Conservation (phyloP, 1,284 basidiomycete genomes). For the Cutaneotrichosporon sp. region DNA sequence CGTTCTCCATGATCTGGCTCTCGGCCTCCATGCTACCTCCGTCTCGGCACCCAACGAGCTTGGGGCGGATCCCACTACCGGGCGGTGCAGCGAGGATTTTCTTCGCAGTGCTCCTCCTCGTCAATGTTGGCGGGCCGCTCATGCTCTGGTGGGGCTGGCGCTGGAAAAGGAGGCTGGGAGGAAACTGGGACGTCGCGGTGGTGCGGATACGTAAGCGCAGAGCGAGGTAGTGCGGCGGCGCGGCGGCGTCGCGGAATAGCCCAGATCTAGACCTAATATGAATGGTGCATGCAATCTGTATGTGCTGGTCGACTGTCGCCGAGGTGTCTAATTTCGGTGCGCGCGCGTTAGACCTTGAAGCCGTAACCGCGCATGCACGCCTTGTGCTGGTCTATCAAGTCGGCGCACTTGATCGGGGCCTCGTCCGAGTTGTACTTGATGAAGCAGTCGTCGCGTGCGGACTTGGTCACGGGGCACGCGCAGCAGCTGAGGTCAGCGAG, state of each 20-base stretch:
- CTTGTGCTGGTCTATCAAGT: slow-evolving; percentile 71
- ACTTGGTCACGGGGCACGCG: slow-evolving; percentile 91
- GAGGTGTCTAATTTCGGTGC: background rate
- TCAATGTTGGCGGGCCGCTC: slow-evolving; percentile 37
- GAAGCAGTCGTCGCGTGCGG: slow-evolving; percentile 87
- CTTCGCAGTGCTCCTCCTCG: slow-evolving; percentile 21
- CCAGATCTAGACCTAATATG: slow-evolving; percentile 3
- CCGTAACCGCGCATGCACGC: slow-evolving; percentile 85
- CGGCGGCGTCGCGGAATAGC: no score
- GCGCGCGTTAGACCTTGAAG: slow-evolving; percentile 64
- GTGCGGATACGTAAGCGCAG: slow-evolving; percentile 28
- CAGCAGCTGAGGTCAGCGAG: slow-evolving; percentile 62
- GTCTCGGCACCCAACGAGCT: background rate
- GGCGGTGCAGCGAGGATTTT: slow-evolving; percentile 22
- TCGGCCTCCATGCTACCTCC: slow-evolving; percentile 29
- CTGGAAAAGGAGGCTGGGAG: slow-evolving; percentile 39
- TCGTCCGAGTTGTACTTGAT: slow-evolving; percentile 65
- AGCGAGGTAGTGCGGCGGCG: background rate
- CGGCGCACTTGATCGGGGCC: slow-evolving; percentile 71
- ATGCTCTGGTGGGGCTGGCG: slow-evolving; percentile 43
- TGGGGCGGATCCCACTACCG: slow-evolving; percentile 7
- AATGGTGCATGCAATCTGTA: slow-evolving; percentile 8
- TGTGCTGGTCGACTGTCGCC: background rate
- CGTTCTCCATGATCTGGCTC: slow-evolving; percentile 30
- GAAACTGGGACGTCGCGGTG: slow-evolving; percentile 42